Evolutionary conservation across 768 basidiomycete species (phyloP).

Genomic region (Trametes sanguinea): DNA sequence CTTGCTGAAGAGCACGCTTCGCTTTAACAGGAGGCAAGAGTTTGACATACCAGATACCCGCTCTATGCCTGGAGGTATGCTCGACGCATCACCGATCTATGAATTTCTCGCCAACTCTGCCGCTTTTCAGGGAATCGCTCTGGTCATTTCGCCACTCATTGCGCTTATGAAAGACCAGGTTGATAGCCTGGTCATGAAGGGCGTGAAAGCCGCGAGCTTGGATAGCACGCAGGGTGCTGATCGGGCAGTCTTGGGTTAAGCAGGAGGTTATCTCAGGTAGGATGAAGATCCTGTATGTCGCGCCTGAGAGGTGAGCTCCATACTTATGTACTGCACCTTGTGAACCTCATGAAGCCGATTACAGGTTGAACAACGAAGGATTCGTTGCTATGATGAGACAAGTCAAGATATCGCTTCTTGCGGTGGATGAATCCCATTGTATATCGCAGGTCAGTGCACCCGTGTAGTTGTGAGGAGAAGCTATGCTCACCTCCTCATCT

Average conservation of each 20-base stretch:
- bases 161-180: conserved; percentile 94
- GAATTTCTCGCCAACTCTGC: not conserved
- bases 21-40: conserved; percentile 38
- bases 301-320: conserved; percentile 41
- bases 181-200: conserved; percentile 58
- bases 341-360: no score
- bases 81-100: not conserved
- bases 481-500: not conserved
- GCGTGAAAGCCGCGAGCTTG: conserved; percentile 61
- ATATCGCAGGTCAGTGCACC: conserved; percentile 39
- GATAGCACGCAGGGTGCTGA: conserved; percentile 42
- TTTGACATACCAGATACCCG: conserved; percentile 43
- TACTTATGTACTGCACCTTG: not conserved
- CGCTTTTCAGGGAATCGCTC: conserved; percentile 63
- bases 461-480: not conserved
- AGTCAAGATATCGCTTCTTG: conserved; percentile 47
- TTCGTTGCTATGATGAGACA: conserved; percentile 46
- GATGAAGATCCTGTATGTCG: conserved; percentile 52
- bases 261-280: conserved; percentile 38
- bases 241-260: conserved; percentile 37
- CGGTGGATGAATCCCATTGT: conserved; percentile 54
- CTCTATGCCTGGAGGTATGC: conserved; percentile 38
- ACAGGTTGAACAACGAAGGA: conserved; percentile 47
- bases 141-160: conserved; percentile 89
- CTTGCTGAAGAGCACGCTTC: not conserved